phyloP scores from a whole-genome alignment of 1,284 basidiomycete genomes.

The Pascua sp. region DNA sequence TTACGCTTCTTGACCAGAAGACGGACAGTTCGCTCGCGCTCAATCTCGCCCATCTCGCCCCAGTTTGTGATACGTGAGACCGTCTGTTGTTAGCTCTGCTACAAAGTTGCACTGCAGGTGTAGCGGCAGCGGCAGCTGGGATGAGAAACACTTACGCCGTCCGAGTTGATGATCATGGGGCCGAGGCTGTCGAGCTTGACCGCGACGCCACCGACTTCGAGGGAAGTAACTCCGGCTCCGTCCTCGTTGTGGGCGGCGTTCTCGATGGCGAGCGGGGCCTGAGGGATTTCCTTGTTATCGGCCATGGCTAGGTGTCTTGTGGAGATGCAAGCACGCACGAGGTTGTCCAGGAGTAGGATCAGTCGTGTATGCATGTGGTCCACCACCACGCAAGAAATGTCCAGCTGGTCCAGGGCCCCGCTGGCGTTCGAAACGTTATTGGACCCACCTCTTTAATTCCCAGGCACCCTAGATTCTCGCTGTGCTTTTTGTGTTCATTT shows the following conservation, averaged over 20 bases:
- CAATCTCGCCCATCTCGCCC: slow-evolving; percentile 41
- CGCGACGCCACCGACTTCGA: slow-evolving; percentile 41
- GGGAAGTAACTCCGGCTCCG: slow-evolving; percentile 19
- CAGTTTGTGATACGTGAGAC: slow-evolving; percentile 49
- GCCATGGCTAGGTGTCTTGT: slow-evolving; percentile 1
- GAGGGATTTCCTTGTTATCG: background rate
- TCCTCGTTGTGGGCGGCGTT: slow-evolving; percentile 5
- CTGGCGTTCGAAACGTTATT: slow-evolving; percentile 3
- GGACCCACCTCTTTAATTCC: background rate
- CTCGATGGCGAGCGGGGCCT: slow-evolving; percentile 14
- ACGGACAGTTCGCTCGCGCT: slow-evolving; percentile 47
- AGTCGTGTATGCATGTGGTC: no score
- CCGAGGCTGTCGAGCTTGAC: slow-evolving; percentile 47
- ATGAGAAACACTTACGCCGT: slow-evolving; percentile 38
- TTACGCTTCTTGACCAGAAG: slow-evolving; percentile 50
- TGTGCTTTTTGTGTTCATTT: background rate
- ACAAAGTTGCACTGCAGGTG: background rate
- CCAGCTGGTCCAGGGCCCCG: background rate
- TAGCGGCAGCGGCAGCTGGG: background rate
- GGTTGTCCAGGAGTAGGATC: no score
- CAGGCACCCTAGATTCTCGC: no score
- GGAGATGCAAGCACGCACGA: background rate
- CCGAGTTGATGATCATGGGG: slow-evolving; percentile 49
- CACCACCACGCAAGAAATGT: no score
- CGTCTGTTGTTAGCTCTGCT: slow-evolving; percentile 29